Evolutionary conservation across 1,139 yeast species (phyloP).

Genomic region (Debaryomyces sp.): DNA sequence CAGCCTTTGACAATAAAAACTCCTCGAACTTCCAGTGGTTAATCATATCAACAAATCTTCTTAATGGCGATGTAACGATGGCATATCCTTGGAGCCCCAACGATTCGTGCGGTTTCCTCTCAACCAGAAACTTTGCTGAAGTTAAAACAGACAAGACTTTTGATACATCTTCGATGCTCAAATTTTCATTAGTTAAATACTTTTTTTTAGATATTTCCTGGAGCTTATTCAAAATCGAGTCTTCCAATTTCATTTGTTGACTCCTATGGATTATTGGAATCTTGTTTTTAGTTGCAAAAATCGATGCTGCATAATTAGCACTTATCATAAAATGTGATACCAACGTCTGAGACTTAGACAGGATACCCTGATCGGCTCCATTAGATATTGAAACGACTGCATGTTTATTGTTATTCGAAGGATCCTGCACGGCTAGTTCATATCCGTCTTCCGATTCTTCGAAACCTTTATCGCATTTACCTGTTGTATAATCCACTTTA

Average conservation of each 20-base stretch:
- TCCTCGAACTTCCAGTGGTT: slow-evolving; percentile 64
- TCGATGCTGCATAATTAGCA: slow-evolving; percentile 68
- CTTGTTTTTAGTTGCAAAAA: slow-evolving; percentile 42
- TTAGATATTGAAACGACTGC: slow-evolving; percentile 16
- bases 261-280: slow-evolving; percentile 61
- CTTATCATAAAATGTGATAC: slow-evolving; percentile 85
- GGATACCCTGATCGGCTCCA: slow-evolving; percentile 19
- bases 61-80: slow-evolving; percentile 85
- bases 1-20: slow-evolving; percentile 17
- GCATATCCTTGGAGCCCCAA: slow-evolving; percentile 68
- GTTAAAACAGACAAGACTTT: slow-evolving; percentile 28
- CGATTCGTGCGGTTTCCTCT: slow-evolving; percentile 55
- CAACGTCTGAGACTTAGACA: slow-evolving; percentile 50
- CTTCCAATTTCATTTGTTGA: slow-evolving; percentile 34
- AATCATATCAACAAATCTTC: slow-evolving; percentile 82
- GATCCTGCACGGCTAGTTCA: slow-evolving; percentile 13
- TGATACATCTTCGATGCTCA: slow-evolving; percentile 21
- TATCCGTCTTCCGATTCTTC: slow-evolving; percentile 17
- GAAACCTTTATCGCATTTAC: slow-evolving; percentile 1
- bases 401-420: slow-evolving; percentile 5
- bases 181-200: slow-evolving; percentile 19
- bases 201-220: slow-evolving; percentile 30
- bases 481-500: slow-evolving; percentile 12
- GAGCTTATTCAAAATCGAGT: slow-evolving; percentile 43
- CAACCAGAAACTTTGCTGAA: slow-evolving; percentile 36